Conservation (phyloP, 139 green algal species). For the Chlorella sp. region DNA sequence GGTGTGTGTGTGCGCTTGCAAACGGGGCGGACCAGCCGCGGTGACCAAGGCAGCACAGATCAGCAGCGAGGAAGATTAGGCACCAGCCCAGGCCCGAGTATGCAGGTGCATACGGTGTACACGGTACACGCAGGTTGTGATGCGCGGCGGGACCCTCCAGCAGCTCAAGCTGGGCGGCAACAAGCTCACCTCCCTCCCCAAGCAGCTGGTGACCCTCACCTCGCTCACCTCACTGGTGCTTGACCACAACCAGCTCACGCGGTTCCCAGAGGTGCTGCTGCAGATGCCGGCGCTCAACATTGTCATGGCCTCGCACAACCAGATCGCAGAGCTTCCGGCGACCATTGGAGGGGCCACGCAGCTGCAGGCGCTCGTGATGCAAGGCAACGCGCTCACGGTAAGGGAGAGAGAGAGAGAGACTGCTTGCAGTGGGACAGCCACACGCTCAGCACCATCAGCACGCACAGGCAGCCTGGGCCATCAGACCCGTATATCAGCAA, state of each 20-base stretch:
- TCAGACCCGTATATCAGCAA: too few species aligned
- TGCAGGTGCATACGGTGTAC: not conserved
- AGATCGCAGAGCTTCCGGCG: slow-evolving; percentile 23
- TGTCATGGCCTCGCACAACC: slow-evolving; percentile 33
- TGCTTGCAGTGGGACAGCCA: too few species aligned
- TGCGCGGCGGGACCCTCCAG: slow-evolving; percentile 13
- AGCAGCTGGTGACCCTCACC: slow-evolving; percentile 17
- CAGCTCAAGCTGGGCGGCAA: slow-evolving; percentile 42
- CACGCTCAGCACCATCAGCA: too few species aligned
- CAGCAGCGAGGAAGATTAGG: too few species aligned
- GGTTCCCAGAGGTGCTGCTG: slow-evolving; percentile 18
- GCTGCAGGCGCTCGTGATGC: slow-evolving; percentile 43
- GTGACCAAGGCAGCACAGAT: too few species aligned
- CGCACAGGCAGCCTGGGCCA: too few species aligned
- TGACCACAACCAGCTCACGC: slow-evolving; percentile 35
- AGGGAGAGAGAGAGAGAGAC: not conserved
- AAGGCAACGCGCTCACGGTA: slow-evolving; percentile 29
- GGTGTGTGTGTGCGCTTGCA: not conserved
- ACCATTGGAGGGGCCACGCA: slow-evolving; percentile 5
- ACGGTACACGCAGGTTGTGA: not conserved
- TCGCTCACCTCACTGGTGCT: slow-evolving; percentile 32
- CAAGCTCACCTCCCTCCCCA: slow-evolving; percentile 20
- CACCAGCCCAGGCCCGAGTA: too few species aligned
- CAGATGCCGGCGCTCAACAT: slow-evolving; percentile 31
- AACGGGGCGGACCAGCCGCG: not conserved